Evolutionary conservation across 73 alveolate genomes (phyloP), one percentile per base, ranked within the genome.

Genomic region (Uronychia setigera): DNA sequence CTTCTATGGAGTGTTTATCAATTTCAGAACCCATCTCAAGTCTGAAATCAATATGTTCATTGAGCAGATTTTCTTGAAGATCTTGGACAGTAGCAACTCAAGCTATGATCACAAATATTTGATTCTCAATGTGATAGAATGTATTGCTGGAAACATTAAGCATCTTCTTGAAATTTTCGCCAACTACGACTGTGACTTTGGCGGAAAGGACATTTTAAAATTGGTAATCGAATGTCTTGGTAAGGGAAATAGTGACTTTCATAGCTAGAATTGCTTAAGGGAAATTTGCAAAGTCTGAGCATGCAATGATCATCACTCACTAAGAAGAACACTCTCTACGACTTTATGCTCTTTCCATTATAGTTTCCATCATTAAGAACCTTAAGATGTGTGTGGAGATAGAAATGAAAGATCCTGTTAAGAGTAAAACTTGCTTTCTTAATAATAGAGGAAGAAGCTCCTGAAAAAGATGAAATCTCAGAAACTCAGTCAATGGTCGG

Each of bases 171-270:
- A 97, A 86, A 88, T 97, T 28, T 96, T 96, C 88, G 95, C 95
- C n/a, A 97, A 97, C 92, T 97, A 94, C 89, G 99, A 97, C 87
- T 97, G 99, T 83, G 99, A 96, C 82, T 81, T 93, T 31, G 95
- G 84, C 67, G 96, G 95, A 90, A 96, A 95, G 87, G 94, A 92
- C 80, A 82, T 96, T 5, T 82, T 94, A 1, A 93, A 93, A 79
- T 86, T 92, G 80, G 92, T 96, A 78, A 89, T 95, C 67, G 98
- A 95, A 33, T 91, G 94, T 29, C 91, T 97, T 30, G 88, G 97
- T 35, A 96, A 95, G n/a, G n/a, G n/a, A n/a, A n/a, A 5, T 19
- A 46, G 5, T 46, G n/a, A 11, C 19, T 11, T 11, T 46, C 67
- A 46, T 11, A 46, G 67, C 67, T 19, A 5, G 67, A 86, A 98